These are phyloP conservation scores for Physcomitrellopsis africana DNA, from an alignment of 225 moss, liverwort and hornwort species.

Conservation along the genomic window DNA sequence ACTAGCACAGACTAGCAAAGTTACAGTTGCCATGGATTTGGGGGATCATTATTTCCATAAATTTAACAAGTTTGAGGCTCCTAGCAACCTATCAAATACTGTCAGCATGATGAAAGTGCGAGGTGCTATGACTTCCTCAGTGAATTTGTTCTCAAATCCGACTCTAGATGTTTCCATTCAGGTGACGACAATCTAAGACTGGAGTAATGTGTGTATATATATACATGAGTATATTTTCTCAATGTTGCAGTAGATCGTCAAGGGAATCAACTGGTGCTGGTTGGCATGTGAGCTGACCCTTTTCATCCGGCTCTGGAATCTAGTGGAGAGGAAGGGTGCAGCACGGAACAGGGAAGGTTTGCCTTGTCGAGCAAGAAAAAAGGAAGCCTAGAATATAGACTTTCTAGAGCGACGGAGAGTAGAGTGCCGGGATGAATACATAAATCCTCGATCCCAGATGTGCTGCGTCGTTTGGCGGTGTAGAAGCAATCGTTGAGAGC, in stretches of 20 bases:
- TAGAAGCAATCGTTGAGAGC: background rate
- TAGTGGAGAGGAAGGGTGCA: background rate
- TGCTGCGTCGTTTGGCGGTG: slow-evolving; percentile 11
- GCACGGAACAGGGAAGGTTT: background rate
- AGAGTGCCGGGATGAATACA: background rate
- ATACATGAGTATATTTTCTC: no score
- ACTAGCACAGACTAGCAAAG: no score
- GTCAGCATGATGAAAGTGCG: no score
- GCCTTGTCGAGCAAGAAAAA: slow-evolving; percentile 21
- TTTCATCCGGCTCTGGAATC: background rate
- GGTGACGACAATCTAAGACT: no score
- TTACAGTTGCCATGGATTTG: no score
- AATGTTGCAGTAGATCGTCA: no score
- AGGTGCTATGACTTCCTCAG: no score
- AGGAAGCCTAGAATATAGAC: background rate
- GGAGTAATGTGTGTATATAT: background rate
- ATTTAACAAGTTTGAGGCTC: no score
- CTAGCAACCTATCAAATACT: no score
- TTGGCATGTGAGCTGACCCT: background rate
- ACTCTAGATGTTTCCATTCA: background rate
- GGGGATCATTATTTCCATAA: no score
- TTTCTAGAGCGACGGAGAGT: background rate
- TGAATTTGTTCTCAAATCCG: no score
- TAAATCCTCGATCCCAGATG: background rate
- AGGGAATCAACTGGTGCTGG: no score